These are phyloP conservation scores for Vitis hybrid DNA, from an alignment of 177 flowering plant genomes.

Conservation along the genomic window DNA sequence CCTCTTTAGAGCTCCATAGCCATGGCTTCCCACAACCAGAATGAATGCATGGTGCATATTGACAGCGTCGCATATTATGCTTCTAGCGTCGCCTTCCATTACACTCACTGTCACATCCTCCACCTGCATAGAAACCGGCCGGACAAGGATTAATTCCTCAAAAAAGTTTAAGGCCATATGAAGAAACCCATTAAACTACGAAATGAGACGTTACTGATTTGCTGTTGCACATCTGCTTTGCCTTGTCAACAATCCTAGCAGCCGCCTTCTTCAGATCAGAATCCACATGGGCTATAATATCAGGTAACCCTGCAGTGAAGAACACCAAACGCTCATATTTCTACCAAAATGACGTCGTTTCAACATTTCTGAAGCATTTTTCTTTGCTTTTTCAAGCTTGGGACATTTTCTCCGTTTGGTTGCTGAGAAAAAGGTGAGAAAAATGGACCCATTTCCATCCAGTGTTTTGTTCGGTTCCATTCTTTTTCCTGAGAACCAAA, in stretches of 20 bases:
- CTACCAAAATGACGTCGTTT: too few species aligned
- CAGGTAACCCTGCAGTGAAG: conserved; percentile 39
- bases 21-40: conserved; percentile 87
- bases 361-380: too few species aligned
- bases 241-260: conserved; percentile 41
- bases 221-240: conserved; percentile 46
- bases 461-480: too few species aligned
- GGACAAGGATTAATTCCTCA: not conserved
- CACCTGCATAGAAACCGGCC: conserved; percentile 39
- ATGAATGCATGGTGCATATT: conserved; percentile 74
- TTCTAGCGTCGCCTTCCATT: conserved; percentile 80
- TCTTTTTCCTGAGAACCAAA: too few species aligned
- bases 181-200: not conserved
- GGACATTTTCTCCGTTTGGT: too few species aligned
- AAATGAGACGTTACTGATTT: conserved; percentile 45
- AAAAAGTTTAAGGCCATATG: not conserved
- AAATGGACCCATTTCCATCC: too few species aligned
- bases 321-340: not conserved
- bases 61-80: conserved; percentile 69
- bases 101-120: conserved; percentile 44
- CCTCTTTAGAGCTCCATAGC: conserved; percentile 88
- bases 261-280: conserved; percentile 64
- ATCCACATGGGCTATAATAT: conserved; percentile 53
- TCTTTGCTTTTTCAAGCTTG: too few species aligned
- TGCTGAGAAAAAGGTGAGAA: too few species aligned